Conservation (phyloP, 345 rosid genomes). For the Camelina laxa region DNA sequence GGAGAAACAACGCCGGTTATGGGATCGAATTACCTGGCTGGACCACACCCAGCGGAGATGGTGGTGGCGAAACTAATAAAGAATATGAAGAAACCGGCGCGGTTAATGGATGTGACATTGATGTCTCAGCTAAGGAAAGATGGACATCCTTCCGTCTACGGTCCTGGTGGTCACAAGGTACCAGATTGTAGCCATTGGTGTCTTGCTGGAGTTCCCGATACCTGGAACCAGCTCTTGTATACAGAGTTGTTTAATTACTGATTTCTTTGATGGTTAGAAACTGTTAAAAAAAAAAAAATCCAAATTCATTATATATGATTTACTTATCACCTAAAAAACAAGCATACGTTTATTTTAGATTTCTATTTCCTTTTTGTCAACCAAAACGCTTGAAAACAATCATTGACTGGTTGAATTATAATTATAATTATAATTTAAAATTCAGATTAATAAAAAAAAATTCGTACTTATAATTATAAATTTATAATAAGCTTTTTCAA, state of each 20-base stretch:
- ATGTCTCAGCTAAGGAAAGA: conserved; percentile 51
- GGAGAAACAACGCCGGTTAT: conserved; percentile 50
- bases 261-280: background rate
- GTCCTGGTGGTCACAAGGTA: conserved; percentile 33
- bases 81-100: conserved; percentile 36
- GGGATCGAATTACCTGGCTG: conserved; percentile 49
- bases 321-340: background rate
- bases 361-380: background rate
- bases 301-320: background rate
- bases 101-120: conserved; percentile 41
- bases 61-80: conserved; percentile 40
- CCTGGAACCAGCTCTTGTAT: conserved; percentile 47
- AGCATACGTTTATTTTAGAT: background rate
- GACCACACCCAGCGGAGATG: conserved; percentile 55
- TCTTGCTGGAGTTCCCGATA: conserved; percentile 48
- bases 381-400: background rate
- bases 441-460: too few relatives aligned
- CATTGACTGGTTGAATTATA: background rate
- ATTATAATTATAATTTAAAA: too few relatives aligned
- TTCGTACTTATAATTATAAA: too few relatives aligned
- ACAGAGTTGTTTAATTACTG: conserved; percentile 33
- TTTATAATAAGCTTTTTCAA: too few relatives aligned
- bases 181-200: conserved; percentile 52
- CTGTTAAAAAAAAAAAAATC: background rate
- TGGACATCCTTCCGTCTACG: conserved; percentile 45